Percentiles rank a stretch among this genome's conserved stretches.
These are phyloP conservation scores for Neostapfia colusana DNA, from an alignment of 176 grass and related monocot genomes.

Conservation along the genomic window DNA sequence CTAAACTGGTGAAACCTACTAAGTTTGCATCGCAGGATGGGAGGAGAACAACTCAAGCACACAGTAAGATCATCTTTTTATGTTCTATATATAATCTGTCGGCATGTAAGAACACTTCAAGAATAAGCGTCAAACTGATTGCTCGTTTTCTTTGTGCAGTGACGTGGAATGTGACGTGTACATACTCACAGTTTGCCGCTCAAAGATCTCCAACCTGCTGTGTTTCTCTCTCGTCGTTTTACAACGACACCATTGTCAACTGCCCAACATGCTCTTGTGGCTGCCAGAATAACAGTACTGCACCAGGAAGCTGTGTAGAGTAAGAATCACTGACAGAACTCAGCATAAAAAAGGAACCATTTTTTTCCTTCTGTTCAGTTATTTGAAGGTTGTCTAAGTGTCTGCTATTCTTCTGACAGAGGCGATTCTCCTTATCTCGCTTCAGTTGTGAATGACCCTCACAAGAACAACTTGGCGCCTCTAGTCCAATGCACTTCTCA, in stretches of 20 bases:
- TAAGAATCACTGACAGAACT: conserved; percentile 42
- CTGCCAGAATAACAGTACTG: conserved; percentile 66
- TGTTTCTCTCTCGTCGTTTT: conserved; percentile 78
- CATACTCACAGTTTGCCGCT: conserved; percentile 67
- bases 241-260: conserved; percentile 72
- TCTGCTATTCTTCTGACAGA: conserved; percentile 43
- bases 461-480: conserved; percentile 47
- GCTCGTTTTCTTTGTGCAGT: conserved; percentile 42
- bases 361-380: conserved; percentile 7
- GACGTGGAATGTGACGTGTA: conserved; percentile 86
- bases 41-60: conserved; percentile 67
- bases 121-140: neutral
- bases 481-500: conserved; percentile 77
- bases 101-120: neutral
- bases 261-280: conserved; percentile 80
- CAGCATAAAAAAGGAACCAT: neutral
- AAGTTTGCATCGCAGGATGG: conserved; percentile 63
- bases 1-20: conserved; percentile 57
- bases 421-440: conserved; percentile 62
- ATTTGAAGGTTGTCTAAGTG: conserved; percentile 23
- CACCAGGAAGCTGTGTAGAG: conserved; percentile 69
- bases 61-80: conserved; percentile 42
- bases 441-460: conserved; percentile 47
- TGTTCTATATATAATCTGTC: neutral
- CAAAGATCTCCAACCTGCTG: conserved; percentile 71